phyloP scores from a whole-genome alignment of 78 protist genomes.

The Planoprotostelium fungivorum region DNA sequence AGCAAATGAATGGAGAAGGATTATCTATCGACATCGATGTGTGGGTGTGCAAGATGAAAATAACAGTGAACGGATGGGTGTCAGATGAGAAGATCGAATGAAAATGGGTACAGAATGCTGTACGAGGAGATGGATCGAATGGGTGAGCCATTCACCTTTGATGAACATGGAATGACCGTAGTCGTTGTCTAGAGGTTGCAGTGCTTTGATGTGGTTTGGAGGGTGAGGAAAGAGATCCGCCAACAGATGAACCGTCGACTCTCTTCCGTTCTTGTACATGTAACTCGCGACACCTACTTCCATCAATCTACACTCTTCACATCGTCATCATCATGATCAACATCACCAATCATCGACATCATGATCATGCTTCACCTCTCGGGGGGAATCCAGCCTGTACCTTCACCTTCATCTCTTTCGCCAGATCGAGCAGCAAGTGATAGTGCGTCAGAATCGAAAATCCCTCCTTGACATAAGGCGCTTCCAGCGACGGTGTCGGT shows the following conservation, averaged over 20 bases:
- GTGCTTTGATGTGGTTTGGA: background rate
- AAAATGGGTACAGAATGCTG: too few relatives aligned
- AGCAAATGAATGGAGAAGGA: too few relatives aligned
- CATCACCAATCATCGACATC: too few relatives aligned
- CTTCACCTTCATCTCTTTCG: background rate
- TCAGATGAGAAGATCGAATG: too few relatives aligned
- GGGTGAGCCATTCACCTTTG: background rate
- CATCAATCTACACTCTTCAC: too few relatives aligned
- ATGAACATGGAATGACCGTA: background rate
- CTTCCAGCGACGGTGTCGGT: background rate
- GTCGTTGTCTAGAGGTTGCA: background rate
- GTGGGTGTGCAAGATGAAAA: too few relatives aligned
- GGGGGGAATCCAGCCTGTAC: background rate
- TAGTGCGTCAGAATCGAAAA: background rate
- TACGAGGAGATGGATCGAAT: too few relatives aligned
- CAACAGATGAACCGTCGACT: background rate
- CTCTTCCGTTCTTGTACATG: background rate
- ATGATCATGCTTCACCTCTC: background rate
- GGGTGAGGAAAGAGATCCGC: background rate
- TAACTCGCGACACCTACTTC: background rate
- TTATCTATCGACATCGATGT: too few relatives aligned
- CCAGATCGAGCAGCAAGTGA: background rate
- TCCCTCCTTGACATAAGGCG: background rate
- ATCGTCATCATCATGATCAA: too few relatives aligned
- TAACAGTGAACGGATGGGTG: too few relatives aligned